Conservation (phyloP, 441 rosid genomes). For the Euphorbia neoarborescens region DNA sequence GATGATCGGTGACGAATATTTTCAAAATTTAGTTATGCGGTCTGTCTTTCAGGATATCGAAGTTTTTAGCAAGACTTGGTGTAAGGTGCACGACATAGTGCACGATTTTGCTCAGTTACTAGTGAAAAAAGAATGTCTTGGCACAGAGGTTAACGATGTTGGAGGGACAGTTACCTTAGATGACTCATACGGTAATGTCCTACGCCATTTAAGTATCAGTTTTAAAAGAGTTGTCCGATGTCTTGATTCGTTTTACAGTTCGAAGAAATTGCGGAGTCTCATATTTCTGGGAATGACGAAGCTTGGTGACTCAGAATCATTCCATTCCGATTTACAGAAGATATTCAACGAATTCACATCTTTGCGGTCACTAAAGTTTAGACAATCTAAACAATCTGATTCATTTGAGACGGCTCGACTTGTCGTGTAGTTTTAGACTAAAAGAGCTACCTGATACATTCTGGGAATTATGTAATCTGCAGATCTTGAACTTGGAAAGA, state of each 20-base stretch:
- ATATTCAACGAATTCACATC: not conserved
- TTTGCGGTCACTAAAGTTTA: constrained; percentile 6
- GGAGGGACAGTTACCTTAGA: not conserved
- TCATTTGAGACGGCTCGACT: constrained; percentile 2
- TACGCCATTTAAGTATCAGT: not conserved
- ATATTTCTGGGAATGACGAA: too few species aligned
- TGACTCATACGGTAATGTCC: not conserved
- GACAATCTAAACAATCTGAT: not conserved
- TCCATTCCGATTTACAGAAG: not conserved
- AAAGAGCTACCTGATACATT: not conserved
- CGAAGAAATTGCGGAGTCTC: not conserved
- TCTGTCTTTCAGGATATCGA: constrained; percentile 7
- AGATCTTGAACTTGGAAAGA: not conserved
- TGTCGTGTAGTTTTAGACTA: not conserved
- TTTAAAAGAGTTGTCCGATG: not conserved
- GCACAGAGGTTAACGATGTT: not conserved
- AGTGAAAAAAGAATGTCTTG: not conserved
- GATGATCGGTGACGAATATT: not conserved
- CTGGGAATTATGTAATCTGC: constrained; percentile 6
- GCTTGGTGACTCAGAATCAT: too few species aligned
- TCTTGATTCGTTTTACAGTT: not conserved
- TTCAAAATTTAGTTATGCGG: not conserved
- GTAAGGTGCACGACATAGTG: constrained; percentile 16
- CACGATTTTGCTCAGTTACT: constrained; percentile 10
- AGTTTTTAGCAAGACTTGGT: rapidly evolving